Evolutionary conservation across 2,329 filamentous ascomycete species (phyloP), one percentile per base, ranked within the genome.

Genomic region (Colletotrichum sp.): DNA sequence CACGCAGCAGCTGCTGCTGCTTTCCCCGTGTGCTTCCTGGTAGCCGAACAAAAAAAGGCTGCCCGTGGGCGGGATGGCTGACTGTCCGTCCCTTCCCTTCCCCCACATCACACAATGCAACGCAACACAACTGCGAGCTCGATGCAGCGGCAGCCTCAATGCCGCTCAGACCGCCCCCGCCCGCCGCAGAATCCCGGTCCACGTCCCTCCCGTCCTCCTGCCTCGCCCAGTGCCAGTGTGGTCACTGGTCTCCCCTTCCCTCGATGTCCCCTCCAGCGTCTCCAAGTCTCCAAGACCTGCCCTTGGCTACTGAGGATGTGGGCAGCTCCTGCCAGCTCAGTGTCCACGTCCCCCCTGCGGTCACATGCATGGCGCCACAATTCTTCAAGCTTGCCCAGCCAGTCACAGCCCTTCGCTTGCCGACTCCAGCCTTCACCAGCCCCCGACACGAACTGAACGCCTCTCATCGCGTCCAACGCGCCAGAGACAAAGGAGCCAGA

Each of bases 281-380:
- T 72, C 16, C 28, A 21, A 36, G 30, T 21, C 62, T 32, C 24
- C 62, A 39, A 39, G 36, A 39, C 36, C 36, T 39, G 36, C 18
- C 39, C 39, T 44, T 44, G 39, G 39, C 39, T 9, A 13, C 28
- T 52, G n/a, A 52, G 44, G n/a, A 52, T 52, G 44, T 52, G n/a
- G 44, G 44, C 44, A 52, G n/a, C 44, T 52, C 44, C 44, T 52
- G 55, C 55, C 55, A 59, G 30, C 30, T 34, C 68, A 59, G 55
- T 55, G 44, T 65, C 70, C 64, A 71, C 69, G 44, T 74, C 24
- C 67, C 70, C 71, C 74, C 65, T 73, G 74, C 52, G 65, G 74
- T 76, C 70, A 74, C 70, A 76, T 76, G 74, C 34, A 62, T 49
- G 59, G 64, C 74, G 70, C 74, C 74, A 76, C 70, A 76, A 65